Conservation (phyloP, 2,329 filamentous ascomycete genomes). For the Pseudogymnoascus sp. region DNA sequence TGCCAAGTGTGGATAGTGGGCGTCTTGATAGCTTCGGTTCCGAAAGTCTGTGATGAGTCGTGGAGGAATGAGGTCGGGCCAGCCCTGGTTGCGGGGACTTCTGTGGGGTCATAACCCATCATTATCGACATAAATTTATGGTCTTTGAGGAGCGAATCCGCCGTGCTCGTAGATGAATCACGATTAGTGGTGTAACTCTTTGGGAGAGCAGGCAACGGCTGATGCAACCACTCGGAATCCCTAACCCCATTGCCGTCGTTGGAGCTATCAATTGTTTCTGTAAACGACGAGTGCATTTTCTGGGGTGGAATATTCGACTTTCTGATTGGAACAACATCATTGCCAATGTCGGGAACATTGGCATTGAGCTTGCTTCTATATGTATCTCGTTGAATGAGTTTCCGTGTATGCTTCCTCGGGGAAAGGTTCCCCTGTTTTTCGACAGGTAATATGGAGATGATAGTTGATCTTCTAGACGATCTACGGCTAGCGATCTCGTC, state of each 20-base stretch:
- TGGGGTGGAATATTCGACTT: neutral
- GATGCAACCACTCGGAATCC: neutral
- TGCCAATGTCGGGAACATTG: neutral
- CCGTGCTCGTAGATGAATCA: neutral
- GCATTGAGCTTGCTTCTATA: neutral
- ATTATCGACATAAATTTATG: constrained; percentile 6
- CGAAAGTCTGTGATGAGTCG: constrained; percentile 23
- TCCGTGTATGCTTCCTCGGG: neutral
- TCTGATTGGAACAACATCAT: neutral
- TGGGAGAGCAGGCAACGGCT: neutral
- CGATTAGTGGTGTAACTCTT: neutral
- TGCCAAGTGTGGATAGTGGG: constrained; percentile 37
- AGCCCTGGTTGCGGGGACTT: neutral
- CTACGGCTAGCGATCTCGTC: constrained; percentile 22
- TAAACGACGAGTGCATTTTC: neutral
- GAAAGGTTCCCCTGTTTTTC: neutral
- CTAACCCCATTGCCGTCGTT: neutral
- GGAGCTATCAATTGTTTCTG: neutral
- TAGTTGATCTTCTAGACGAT: constrained; percentile 24
- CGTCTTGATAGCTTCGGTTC: neutral
- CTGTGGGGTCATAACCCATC: neutral
- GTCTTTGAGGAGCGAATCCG: neutral
- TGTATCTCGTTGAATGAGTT: neutral
- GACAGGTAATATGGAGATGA: constrained; percentile 14
- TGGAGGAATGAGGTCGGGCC: constrained; percentile 22